Percentiles rank a stretch among this genome's conserved stretches.
Conservation (phyloP, 2,329 filamentous ascomycete genomes). For the Geosmithia flava region DNA sequence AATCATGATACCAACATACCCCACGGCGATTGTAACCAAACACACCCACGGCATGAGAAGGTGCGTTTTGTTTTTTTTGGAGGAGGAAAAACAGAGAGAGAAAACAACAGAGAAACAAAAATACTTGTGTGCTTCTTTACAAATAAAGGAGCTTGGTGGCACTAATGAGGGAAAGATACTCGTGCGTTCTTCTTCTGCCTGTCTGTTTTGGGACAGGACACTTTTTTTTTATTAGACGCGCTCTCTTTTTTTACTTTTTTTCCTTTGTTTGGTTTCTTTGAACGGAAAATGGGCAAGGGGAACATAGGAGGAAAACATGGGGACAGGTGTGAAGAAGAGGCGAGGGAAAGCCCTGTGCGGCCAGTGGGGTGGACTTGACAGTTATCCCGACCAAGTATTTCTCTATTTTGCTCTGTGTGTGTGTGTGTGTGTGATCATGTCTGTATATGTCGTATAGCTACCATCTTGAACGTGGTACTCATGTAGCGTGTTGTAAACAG, state of each 20-base stretch:
- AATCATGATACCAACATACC: background rate
- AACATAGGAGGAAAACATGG: constrained; percentile 30
- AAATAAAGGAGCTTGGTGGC: constrained; percentile 24
- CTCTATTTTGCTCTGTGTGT: background rate
- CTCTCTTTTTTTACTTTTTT: constrained; percentile 2
- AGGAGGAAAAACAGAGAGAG: background rate
- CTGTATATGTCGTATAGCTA: too few species aligned
- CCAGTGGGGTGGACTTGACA: constrained; percentile 78
- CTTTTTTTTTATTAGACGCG: background rate
- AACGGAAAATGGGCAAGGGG: constrained; percentile 13
- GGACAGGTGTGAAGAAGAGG: constrained; percentile 12
- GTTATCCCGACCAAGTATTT: constrained; percentile 47
- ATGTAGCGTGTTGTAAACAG: too few species aligned
- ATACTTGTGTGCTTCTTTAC: background rate
- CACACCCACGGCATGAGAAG: background rate
- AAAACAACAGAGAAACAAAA: background rate
- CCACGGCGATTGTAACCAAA: background rate
- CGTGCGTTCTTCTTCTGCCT: constrained; percentile 21
- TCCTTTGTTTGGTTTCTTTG: constrained; percentile 7
- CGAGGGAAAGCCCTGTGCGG: constrained; percentile 98
- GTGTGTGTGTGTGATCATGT: background rate
- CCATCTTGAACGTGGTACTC: too few species aligned
- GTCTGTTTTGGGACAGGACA: background rate
- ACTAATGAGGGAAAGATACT: constrained; percentile 99
- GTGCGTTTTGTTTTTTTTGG: background rate